These are phyloP conservation scores for Phlyctochytrium bullatum DNA, from an alignment of 192 early-diverging fungal genomes.

Conservation along the genomic window DNA sequence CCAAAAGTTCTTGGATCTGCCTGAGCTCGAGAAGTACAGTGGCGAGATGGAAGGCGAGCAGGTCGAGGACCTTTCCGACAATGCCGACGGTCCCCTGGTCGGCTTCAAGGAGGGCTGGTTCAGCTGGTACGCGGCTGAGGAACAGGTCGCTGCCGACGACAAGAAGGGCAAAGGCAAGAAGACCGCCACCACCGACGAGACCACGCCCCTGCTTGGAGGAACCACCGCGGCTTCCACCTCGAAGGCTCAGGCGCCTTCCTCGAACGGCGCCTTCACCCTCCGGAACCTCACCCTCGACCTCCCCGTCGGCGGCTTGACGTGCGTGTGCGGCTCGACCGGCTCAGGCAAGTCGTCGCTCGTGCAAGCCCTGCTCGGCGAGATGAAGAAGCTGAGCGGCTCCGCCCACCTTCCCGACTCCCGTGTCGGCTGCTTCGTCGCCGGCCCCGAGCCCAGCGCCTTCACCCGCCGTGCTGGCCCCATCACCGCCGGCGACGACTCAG, in stretches of 20 bases:
- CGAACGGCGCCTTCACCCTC: constrained; percentile 17
- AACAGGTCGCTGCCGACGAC: neutral
- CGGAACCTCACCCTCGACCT: constrained; percentile 14
- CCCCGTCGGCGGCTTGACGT: constrained; percentile 16
- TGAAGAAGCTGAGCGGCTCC: constrained; percentile 44
- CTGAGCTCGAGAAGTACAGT: constrained; percentile 55
- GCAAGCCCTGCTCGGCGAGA: constrained; percentile 78
- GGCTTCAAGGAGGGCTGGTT: constrained; percentile 29
- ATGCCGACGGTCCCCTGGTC: constrained; percentile 11
- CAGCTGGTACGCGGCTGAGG: constrained; percentile 20
- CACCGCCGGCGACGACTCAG: no score
- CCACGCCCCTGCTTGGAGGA: constrained; percentile 13
- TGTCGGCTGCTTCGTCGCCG: neutral
- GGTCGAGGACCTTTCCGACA: neutral
- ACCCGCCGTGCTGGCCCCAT: neutral
- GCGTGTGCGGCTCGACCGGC: constrained; percentile 38
- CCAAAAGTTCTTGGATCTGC: constrained; percentile 70
- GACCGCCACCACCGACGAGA: constrained; percentile 9
- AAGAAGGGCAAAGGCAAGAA: neutral
- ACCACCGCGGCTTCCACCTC: neutral
- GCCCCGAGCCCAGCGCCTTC: no score
- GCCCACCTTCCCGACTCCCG: constrained; percentile 29
- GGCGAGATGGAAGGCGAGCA: constrained; percentile 12
- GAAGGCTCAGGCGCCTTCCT: neutral
- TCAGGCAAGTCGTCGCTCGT: constrained; percentile 76